Base-by-base conservation (phyloP, 1,284 basidiomycete genomes). In the Albatrellus sp. region DNA sequence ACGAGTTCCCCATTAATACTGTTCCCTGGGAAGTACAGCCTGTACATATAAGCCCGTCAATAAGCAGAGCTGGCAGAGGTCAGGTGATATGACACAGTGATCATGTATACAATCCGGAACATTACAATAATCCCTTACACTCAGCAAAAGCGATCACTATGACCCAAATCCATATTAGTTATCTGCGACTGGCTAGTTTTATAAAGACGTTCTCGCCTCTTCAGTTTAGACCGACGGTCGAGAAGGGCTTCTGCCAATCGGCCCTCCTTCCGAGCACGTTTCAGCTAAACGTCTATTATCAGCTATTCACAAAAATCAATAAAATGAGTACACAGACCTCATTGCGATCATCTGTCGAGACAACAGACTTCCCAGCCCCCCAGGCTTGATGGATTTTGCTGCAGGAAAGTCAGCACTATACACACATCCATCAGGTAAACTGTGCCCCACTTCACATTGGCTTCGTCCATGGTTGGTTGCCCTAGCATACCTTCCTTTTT, bases 191-290 rank as follows among this genome's bases (percentile, higher is more conserved):
- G n/a, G 20, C 32, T 40, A 43, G 54, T 20, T 56, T 45, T 29
- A 5, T 35, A 37, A 12, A 20, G 32, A 32, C 7, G 4, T 24
- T 24, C 69, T 39, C 47, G 88, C 91, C 90, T 94, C 66, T 97
- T 97, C 48, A 96, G 70, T 59, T 94, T 94, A 6, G 87, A 70
- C 46, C 92, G 73, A 24, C 91, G 75, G 56, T 97, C 90, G 39
- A 97, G 70, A 64, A 97, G 65, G 3, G 87, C 87, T 61, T 97
- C 92, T 1, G 88, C 81, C 13, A 96, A 60, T 31, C 85, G 74
- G 2, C 93, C 93, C 52, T 96, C 90, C 60, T 91, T 86, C 50
- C 73, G 72, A 11, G 91, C 91, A 47, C 75, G 76, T 61, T 90
- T 91, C 44, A 97, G 70, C 74, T 89, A 48, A 6, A 31, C 6